Evolutionary conservation across 129 eudicot genomes (phyloP), one percentile per base, ranked within the genome.

Genomic region (Glebionis coronaria): DNA sequence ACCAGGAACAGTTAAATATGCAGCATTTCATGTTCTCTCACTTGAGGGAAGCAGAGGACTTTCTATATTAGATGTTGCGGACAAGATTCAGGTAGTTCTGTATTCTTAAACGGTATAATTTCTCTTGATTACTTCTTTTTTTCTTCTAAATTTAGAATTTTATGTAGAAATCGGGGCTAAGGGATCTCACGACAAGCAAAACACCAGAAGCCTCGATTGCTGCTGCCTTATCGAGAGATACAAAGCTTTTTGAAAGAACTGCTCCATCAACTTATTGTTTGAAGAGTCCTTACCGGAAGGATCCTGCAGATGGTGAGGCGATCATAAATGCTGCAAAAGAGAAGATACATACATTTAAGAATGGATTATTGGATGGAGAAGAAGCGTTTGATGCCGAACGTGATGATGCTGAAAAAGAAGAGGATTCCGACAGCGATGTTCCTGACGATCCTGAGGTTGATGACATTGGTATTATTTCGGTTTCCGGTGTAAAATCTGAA

Each of bases 121-220:
- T 9, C 45, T 31, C 35, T 21, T 21, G 13, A 55, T 55, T 56
- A 19, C 10, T 3, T 0, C 21, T 19, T 60, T 65, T 56, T 56
- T 45, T 14, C 28, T 23, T 20, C 7, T 45, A 12, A 57, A 49
- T 61, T 53, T 28, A 18, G 31, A 45, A 67, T 21, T 61, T 5
- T 38, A 40, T 40, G 51, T 59, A 91, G 97, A 88, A 75, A 79
- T 91, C 97, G 73, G 97, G 97, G 57, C 88, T 88, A 42, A 75
- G 97, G 52, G 96, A 91, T 73, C 97, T 91, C 42, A 85, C 94
- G 5, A 91, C 97, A 16, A 91, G 96, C 83, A 91, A 88, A 78
- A 91, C 97, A 18, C 97, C 97, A 19, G 94, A 91, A 68, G 97
- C 97, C 53, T 88, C 97, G 12, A 85, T 91, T 77, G 88, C 97